Percentiles rank a stretch among this genome's conserved stretches.
Conservation (phyloP, 163 green algal species). For the Chloroidium sp. region DNA sequence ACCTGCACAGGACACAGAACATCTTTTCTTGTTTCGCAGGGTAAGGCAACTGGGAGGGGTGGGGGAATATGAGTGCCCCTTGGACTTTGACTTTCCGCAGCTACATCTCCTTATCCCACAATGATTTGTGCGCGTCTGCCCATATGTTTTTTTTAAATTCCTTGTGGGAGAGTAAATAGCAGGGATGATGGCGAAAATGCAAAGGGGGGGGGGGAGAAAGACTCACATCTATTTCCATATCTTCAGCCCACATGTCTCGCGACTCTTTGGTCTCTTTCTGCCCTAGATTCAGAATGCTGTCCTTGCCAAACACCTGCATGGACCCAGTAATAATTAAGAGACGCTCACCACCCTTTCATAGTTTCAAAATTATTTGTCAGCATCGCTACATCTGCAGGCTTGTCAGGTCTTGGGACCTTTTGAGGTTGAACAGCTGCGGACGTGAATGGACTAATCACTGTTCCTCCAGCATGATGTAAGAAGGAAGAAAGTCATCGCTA, state of each 20-base stretch:
- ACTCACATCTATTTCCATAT: conserved; percentile 16
- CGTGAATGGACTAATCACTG: neutral
- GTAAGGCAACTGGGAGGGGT: too few species aligned
- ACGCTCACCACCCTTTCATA: neutral
- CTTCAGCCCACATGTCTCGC: conserved; percentile 15
- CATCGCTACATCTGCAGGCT: neutral
- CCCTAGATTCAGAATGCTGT: conserved; percentile 20
- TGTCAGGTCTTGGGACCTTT: neutral
- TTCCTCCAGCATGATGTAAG: neutral
- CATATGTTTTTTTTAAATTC: too few species aligned
- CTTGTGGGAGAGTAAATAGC: too few species aligned
- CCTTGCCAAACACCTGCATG: conserved; percentile 24
- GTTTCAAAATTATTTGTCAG: neutral
- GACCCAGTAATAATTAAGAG: neutral
- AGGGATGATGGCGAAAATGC: too few species aligned
- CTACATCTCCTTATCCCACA: too few species aligned
- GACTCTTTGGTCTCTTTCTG: conserved; percentile 24
- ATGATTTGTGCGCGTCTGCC: too few species aligned
- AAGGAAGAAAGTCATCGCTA: neutral
- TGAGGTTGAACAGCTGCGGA: neutral
- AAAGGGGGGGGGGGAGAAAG: neutral
- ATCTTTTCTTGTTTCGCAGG: too few species aligned
- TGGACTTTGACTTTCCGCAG: too few species aligned
- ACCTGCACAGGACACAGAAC: too few species aligned
- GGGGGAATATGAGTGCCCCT: too few species aligned